These are phyloP conservation scores for Colletotrichum melonis DNA, from an alignment of 2,329 filamentous ascomycete genomes.

Conservation along the genomic window DNA sequence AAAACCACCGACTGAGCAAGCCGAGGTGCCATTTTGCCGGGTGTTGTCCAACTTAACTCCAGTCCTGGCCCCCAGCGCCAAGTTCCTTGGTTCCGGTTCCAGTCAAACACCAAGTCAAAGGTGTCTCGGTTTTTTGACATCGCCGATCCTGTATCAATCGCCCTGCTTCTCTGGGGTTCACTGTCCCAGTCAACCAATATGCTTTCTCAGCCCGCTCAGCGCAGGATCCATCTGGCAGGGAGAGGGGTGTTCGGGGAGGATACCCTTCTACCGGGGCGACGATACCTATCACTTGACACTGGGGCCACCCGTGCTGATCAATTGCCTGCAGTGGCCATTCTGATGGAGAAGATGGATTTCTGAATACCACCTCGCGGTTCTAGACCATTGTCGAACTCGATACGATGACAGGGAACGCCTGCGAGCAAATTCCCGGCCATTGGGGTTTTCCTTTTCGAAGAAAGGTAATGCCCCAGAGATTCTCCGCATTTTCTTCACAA, in stretches of 20 bases:
- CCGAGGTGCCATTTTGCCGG: neutral
- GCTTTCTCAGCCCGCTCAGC: neutral
- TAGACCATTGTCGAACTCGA: conserved; percentile 22
- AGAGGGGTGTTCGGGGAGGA: conserved; percentile 12
- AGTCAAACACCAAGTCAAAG: neutral
- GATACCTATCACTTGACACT: neutral
- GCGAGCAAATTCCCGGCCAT: neutral
- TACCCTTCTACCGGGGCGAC: conserved; percentile 1
- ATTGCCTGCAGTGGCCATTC: conserved; percentile 4
- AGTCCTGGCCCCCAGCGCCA: neutral
- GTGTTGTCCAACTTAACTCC: conserved; percentile 4
- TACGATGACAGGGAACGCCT: neutral
- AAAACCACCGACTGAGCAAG: neutral
- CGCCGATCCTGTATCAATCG: conserved; percentile 17
- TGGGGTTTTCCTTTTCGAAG: neutral
- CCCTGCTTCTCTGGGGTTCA: neutral
- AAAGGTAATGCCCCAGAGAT: neutral
- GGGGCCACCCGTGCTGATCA: conserved; percentile 20
- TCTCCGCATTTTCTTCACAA: neutral
- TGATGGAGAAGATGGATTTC: conserved; percentile 1
- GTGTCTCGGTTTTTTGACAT: conserved; percentile 1
- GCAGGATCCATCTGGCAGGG: conserved; percentile 16
- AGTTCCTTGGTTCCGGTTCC: neutral
- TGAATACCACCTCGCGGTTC: conserved; percentile 25
- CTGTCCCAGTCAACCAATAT: neutral